Evolutionary conservation across 169 alveolate genomes (phyloP), one percentile per base, ranked within the genome.

Genomic region (Babesia gibsoni): DNA sequence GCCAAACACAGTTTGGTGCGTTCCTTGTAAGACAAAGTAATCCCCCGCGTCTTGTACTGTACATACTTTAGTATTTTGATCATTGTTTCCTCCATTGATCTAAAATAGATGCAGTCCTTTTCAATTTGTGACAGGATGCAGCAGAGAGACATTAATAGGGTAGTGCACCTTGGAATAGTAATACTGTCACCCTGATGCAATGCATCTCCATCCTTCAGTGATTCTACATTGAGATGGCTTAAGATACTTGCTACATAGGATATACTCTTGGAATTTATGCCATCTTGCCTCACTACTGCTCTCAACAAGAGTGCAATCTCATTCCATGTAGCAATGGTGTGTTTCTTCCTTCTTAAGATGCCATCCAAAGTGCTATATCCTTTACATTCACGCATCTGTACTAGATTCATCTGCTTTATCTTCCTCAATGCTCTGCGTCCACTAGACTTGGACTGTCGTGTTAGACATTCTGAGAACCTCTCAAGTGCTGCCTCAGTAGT

Each of bases 231-330:
- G 3, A 54, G 36, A 16, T 54, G 20, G 14, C 50, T 4, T 5
- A 9, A 20, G 10, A 54, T 54, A 4, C n/a, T 8, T 3, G 23
- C 50, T 30, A 54, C 12, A 9, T 54, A 22, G 5, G 9, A 9
- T 14, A 54, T 8, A 9, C 8, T 22, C 9, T 54, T 25, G 29
- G 12, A 10, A 12, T 22, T 30, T 16, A 35, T 33, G 5, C 29
- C 27, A 33, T 54, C 66, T 12, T 30, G 33, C 48, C 66, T 54
- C 6, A 35, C 45, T 7, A 54, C 7, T 22, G 66, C 45, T 49
- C 66, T n/a, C 50, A 54, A 25, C 50, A 54, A 54, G 29, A 54
- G 18, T 3, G 66, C 20, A 5, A 54, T 54, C 16, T 54, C 45
- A 30, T n/a, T 54, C 30, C 30, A 23, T n/a, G n/a, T n/a, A n/a